Evolutionary conservation across 2,329 filamentous ascomycete species (phyloP).

Genomic region (Chrysoporthe deuterocubensis): DNA sequence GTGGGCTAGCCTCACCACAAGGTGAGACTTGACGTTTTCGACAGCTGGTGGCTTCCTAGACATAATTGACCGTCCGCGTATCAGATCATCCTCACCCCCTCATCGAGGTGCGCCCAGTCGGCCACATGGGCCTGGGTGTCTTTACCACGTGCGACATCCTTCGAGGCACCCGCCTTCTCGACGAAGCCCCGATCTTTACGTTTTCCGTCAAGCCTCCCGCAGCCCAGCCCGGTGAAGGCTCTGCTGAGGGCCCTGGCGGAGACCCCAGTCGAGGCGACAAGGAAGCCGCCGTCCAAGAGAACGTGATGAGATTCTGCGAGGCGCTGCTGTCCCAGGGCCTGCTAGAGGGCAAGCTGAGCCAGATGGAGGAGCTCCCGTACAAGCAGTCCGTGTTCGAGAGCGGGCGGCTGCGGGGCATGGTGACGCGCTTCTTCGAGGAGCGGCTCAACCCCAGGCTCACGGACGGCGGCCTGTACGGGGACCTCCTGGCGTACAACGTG

Average conservation of each 20-base stretch:
- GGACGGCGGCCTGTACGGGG: not conserved
- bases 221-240: not conserved
- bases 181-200: constrained; percentile 22
- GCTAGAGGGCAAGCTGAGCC: not conserved
- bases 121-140: constrained; percentile 22
- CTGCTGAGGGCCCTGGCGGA: not conserved
- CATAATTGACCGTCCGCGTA: not conserved
- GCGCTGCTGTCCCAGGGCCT: not conserved
- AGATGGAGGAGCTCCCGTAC: constrained; percentile 1
- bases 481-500: not conserved
- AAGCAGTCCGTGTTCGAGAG: not conserved
- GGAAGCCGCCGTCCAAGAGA: not conserved
- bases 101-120: constrained; percentile 5
- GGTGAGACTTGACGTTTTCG: not conserved
- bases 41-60: not conserved
- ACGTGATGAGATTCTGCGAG: not conserved
- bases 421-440: not conserved
- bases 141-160: constrained; percentile 19
- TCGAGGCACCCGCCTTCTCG: constrained; percentile 22
- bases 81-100: not conserved
- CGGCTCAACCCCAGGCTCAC: not conserved
- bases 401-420: not conserved
- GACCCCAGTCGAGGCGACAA: not conserved
- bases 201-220: not conserved
- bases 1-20: no score